phyloP scores from a whole-genome alignment of 768 basidiomycete species.

The Mycena polygramma region DNA sequence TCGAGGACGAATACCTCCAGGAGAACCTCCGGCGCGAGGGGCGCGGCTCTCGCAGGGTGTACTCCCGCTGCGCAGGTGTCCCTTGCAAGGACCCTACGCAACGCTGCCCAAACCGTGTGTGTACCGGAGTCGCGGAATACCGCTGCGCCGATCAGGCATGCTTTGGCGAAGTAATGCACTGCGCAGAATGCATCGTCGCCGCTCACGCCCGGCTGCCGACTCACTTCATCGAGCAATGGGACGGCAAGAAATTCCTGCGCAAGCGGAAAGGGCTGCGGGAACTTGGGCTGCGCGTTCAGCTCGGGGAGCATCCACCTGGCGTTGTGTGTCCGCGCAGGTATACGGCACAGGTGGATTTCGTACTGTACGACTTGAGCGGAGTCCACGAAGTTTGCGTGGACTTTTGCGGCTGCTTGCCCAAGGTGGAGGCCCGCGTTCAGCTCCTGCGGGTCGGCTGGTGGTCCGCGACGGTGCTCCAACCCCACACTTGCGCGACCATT shows the following conservation, averaged over 20 bases:
- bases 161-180: too few relatives aligned
- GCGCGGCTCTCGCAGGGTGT: not conserved
- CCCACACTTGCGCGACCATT: slow-evolving; percentile 27
- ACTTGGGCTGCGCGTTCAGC: slow-evolving; percentile 26
- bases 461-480: slow-evolving; percentile 20
- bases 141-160: slow-evolving; percentile 2
- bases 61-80: not conserved
- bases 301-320: slow-evolving; percentile 25
- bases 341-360: slow-evolving; percentile 1
- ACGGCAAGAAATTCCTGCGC: too few relatives aligned
- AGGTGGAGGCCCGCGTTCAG: not conserved
- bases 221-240: too few relatives aligned
- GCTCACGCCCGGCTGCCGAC: too few relatives aligned
- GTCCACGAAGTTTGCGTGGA: slow-evolving; percentile 21
- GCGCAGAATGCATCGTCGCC: too few relatives aligned
- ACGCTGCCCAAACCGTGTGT: not conserved
- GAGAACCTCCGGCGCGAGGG: slow-evolving; percentile 1
- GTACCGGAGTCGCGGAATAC: not conserved
- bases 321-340: not conserved
- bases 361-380: slow-evolving; percentile 19
- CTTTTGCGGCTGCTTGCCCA: slow-evolving; percentile 26
- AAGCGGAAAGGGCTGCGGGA: not conserved
- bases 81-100: too few relatives aligned
- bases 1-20: not conserved
- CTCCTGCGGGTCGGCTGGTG: slow-evolving; percentile 24